Evolutionary conservation across 805 yeast genomes (phyloP).

Genomic region (Starmerella gropengiesseri): DNA sequence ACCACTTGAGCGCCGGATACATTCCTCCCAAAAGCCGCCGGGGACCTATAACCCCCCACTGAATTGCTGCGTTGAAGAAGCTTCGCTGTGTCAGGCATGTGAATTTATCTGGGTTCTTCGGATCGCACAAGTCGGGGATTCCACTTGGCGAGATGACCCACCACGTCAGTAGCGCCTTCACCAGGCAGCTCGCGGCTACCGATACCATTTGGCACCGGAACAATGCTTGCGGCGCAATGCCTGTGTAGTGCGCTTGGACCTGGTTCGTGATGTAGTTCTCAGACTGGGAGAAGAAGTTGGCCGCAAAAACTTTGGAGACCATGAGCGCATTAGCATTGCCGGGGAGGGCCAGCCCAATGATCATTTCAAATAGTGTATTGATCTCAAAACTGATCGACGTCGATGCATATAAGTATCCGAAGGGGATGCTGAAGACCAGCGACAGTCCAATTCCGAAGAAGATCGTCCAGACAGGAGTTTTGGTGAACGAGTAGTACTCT

Average conservation of each 20-base stretch:
- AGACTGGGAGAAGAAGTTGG: conserved; percentile 53
- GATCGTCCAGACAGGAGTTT: conserved; percentile 43
- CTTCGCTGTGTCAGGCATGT: conserved; percentile 33
- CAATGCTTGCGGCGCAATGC: conserved; percentile 35
- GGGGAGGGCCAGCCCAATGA: conserved; percentile 57
- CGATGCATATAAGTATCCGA: conserved; percentile 48
- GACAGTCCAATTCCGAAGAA: conserved; percentile 47
- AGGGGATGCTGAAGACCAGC: conserved; percentile 49
- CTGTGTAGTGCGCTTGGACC: conserved; percentile 38
- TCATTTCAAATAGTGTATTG: conserved; percentile 51
- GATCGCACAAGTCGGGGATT: conserved; percentile 35
- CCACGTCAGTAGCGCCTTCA: conserved; percentile 34
- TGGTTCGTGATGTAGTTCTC: conserved; percentile 44
- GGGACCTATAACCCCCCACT: conserved; percentile 57
- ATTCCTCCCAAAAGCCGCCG: conserved; percentile 38
- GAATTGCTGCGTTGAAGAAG: conserved; percentile 41
- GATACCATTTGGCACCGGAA: conserved; percentile 34
- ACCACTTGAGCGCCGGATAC: conserved; percentile 53
- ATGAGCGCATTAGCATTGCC: conserved; percentile 54
- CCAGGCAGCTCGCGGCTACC: conserved; percentile 34
- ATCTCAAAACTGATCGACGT: conserved; percentile 51
- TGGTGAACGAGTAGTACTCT: conserved; percentile 35
- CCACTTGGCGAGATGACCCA: conserved; percentile 34
- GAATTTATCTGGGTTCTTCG: conserved; percentile 35
- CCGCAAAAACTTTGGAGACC: conserved; percentile 49